These are phyloP conservation scores for Vanrija sp. DNA, from an alignment of 1,284 basidiomycete genomes.

Conservation along the genomic window DNA sequence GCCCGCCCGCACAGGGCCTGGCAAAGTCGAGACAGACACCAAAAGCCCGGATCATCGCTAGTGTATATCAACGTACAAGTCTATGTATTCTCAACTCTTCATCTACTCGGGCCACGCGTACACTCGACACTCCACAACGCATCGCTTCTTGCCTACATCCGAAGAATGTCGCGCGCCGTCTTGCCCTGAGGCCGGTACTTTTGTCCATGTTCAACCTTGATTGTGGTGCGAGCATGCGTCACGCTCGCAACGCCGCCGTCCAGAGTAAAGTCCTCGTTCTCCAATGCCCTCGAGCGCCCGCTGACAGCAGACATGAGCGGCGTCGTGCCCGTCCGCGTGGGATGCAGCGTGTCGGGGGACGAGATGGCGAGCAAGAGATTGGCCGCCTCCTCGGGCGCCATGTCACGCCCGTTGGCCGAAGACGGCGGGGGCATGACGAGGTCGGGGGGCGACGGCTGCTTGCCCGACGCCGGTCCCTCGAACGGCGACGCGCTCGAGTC, in stretches of 20 bases:
- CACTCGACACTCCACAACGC: too few relatives aligned
- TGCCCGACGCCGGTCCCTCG: conserved; percentile 12
- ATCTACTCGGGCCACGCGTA: too few relatives aligned
- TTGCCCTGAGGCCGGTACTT: conserved; percentile 24
- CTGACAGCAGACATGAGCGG: conserved; percentile 22
- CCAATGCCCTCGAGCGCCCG: conserved; percentile 22
- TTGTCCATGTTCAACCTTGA: too few relatives aligned
- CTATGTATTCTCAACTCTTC: too few relatives aligned
- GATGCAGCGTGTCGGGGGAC: conserved; percentile 41
- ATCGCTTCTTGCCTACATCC: conserved; percentile 20
- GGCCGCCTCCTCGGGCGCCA: conserved; percentile 41
- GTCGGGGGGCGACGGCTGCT: conserved; percentile 18
- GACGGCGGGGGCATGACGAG: conserved; percentile 10
- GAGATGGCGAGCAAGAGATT: conserved; percentile 42
- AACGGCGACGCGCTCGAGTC: conserved; percentile 11
- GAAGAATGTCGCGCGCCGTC: conserved; percentile 42
- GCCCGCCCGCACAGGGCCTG: too few relatives aligned
- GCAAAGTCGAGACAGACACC: too few relatives aligned
- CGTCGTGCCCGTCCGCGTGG: conserved; percentile 19
- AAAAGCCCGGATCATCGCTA: too few relatives aligned
- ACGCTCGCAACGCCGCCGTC: conserved; percentile 23
- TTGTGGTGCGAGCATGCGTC: too few relatives aligned
- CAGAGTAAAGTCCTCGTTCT: conserved; percentile 39
- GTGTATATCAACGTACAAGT: too few relatives aligned
- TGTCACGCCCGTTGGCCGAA: conserved; percentile 10